Percentiles rank a stretch among this genome's conserved stretches.
These are phyloP conservation scores for Emergomyces pasteurianus DNA, from an alignment of 2,329 filamentous ascomycete species.

Conservation along the genomic window DNA sequence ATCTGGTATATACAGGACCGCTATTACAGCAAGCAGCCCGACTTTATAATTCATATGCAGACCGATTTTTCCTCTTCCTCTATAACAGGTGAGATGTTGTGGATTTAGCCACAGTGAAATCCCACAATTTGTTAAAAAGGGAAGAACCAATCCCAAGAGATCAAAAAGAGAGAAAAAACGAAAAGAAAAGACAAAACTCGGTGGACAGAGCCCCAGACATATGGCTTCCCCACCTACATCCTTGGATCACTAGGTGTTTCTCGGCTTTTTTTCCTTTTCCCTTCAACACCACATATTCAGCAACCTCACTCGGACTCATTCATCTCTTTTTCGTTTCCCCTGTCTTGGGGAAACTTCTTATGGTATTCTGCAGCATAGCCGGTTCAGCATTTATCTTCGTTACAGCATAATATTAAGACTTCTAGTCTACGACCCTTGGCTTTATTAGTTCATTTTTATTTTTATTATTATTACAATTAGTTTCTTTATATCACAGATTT, in stretches of 20 bases:
- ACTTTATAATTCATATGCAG: not conserved
- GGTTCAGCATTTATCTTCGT: not conserved
- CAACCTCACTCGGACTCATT: not conserved
- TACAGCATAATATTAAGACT: not conserved
- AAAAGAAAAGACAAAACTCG: not conserved
- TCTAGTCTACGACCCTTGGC: not conserved
- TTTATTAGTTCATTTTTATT: not conserved
- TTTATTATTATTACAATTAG: too few relatives aligned
- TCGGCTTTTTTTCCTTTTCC: not conserved
- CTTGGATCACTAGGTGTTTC: not conserved
- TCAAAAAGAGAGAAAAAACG: too few relatives aligned
- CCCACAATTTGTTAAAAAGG: not conserved
- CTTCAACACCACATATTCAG: not conserved
- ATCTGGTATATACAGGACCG: not conserved
- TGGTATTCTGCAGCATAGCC: not conserved
- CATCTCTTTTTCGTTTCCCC: not conserved
- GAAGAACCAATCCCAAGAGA: not conserved
- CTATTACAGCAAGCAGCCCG: not conserved
- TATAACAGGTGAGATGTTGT: not conserved
- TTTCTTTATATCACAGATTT: not conserved
- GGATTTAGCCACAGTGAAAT: not conserved
- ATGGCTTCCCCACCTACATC: not conserved
- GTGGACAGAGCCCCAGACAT: not conserved
- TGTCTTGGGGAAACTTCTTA: not conserved
- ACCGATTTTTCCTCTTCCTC: not conserved